Evolutionary conservation across 768 basidiomycete genomes (phyloP), one percentile per base, ranked within the genome.

Genomic region (Clavaria fumosa): DNA sequence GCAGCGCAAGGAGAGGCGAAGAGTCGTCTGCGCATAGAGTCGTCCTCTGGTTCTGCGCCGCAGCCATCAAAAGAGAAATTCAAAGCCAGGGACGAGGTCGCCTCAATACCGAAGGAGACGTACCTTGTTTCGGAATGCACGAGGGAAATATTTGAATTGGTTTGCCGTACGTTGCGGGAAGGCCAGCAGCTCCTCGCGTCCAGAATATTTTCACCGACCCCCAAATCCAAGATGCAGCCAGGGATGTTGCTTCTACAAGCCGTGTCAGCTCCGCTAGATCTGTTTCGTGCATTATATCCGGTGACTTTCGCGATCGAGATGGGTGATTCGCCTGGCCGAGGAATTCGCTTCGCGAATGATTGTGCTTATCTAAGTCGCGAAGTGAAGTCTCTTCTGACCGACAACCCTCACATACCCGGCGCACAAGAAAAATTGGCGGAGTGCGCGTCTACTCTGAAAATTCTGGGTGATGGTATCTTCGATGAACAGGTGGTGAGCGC

Each of bases 291-390:
- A 1, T 53, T 95, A 18, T 75, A 82, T 51, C 85, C 85, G 9
- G 64, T 81, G 24, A 64, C 64, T 23, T 73, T 72, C 42, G 54
- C 61, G 1, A 47, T 60, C 24, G 58, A 63, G 31, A 54, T 82
- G 21, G 51, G 51, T 17, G 53, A 63, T 24, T 59, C 66, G 0
- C 59, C 76, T 7, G 71, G 70, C 14, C 56, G 63, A 19, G 62
- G 68, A 1, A 76, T 93, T 68, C 70, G 72, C 34, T 80, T 80
- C 51, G 75, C 83, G 12, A 95, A 95, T 52, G 80, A 91, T 44
- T 85, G 77, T 45, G 47, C 69, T 15, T 84, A 78, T 51, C 64
- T 91, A 19, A 64, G 63, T 21, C 54, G 57, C 15, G 69, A 78
- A 46, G 52, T 78, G 0, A 61, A 59, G 40, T 60, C 60, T 20